These are phyloP conservation scores for Scortechinia acanthostroma DNA, from an alignment of 2,329 filamentous ascomycete genomes.

Conservation along the genomic window DNA sequence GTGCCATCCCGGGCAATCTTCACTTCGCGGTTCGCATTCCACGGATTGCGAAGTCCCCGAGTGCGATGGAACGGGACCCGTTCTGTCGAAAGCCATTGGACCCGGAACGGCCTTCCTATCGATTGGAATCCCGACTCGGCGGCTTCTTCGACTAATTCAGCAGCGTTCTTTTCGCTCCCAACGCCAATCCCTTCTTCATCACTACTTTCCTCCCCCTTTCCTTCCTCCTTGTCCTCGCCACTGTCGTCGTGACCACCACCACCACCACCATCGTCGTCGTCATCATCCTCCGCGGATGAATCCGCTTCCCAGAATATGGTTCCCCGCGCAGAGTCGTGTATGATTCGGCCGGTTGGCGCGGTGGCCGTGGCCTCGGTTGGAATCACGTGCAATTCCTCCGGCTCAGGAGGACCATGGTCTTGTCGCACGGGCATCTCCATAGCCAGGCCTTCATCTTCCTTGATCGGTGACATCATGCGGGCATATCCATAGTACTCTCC, in stretches of 20 bases:
- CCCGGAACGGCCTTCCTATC: conserved; percentile 83
- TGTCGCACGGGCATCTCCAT: conserved; percentile 55
- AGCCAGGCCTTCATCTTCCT: conserved; percentile 65
- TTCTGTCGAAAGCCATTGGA: conserved; percentile 82
- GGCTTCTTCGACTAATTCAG: conserved; percentile 15
- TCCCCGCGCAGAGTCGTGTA: conserved; percentile 85
- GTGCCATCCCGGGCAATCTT: conserved; percentile 95
- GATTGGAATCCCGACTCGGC: conserved; percentile 38
- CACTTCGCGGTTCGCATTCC: conserved; percentile 91
- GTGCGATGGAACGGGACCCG: conserved; percentile 84
- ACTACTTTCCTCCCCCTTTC: conserved; percentile 10
- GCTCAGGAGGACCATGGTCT: not conserved
- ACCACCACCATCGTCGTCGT: conserved; percentile 16
- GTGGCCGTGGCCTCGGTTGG: conserved; percentile 71
- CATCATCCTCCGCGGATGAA: conserved; percentile 36
- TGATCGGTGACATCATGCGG: conserved; percentile 79
- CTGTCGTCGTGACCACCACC: conserved; percentile 19
- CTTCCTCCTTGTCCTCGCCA: conserved; percentile 33
- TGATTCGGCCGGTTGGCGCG: conserved; percentile 77
- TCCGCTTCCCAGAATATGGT: conserved; percentile 96
- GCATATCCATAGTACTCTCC: conserved; percentile 96
- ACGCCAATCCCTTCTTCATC: conserved; percentile 15
- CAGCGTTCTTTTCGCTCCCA: conserved; percentile 25
- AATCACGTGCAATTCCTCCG: conserved; percentile 48
- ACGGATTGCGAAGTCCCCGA: conserved; percentile 79